Conservation (phyloP, 1,284 basidiomycete species). For the Fomitopsis betulina region DNA sequence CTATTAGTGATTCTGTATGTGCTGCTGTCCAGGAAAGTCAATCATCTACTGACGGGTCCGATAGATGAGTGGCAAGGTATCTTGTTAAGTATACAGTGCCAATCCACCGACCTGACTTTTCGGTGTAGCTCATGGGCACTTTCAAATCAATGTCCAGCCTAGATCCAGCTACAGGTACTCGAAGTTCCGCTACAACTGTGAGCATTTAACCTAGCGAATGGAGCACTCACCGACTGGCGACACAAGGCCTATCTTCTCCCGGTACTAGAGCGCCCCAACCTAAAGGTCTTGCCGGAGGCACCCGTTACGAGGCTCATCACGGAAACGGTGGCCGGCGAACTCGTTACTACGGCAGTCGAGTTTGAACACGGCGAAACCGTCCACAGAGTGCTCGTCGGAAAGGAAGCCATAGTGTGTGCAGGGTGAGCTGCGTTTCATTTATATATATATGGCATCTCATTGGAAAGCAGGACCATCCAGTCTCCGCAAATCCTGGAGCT, state of each 20-base stretch:
- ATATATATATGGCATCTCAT: neutral
- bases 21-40: too few species aligned
- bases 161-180: too few species aligned
- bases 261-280: neutral
- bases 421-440: conserved; percentile 14
- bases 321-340: conserved; percentile 2
- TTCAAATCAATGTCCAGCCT: too few species aligned
- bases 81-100: too few species aligned
- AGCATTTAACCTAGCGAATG: neutral
- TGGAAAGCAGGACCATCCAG: conserved; percentile 14
- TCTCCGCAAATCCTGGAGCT: conserved; percentile 36
- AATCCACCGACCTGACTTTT: too few species aligned
- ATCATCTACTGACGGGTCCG: too few species aligned
- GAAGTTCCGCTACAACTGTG: too few species aligned
- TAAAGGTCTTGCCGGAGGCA: conserved; percentile 10
- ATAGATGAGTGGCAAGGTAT: too few species aligned
- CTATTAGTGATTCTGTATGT: too few species aligned
- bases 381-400: conserved; percentile 14
- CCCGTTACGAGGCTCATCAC: conserved; percentile 1
- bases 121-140: too few species aligned
- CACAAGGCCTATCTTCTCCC: neutral
- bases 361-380: conserved; percentile 15
- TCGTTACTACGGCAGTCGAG: conserved; percentile 22
- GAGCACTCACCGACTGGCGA: neutral
- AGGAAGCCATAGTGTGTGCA: conserved; percentile 23